Base-by-base conservation (phyloP, 495 filamentous ascomycete species). In the Haplographium delicatum region DNA sequence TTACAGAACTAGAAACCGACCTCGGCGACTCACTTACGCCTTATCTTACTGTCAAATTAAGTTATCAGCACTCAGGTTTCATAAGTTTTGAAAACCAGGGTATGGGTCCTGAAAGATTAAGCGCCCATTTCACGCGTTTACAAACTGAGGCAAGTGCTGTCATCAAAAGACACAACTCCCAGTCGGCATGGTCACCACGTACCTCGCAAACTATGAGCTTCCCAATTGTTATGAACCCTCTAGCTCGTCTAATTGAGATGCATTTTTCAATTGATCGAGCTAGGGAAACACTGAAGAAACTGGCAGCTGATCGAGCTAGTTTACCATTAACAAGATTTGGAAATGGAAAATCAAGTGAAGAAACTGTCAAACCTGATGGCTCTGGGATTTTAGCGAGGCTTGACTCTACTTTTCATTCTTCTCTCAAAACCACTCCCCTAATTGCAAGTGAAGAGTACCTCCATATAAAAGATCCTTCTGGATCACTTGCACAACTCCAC, bases 1-100 rank as follows among this genome's bases (percentile, higher is more conserved):
- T 80, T 1, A 65, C 73, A 24, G 71, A 76, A 42, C 62, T 80
- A 15, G 72, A 79, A 43, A 60, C 56, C 20, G 65, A 74, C 30
- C 62, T 80, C 3, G 73, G 74, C n/a, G 60, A 62, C 28, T 58
- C 59, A 7, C 48, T 48, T 37, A 65, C 56, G 1, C 58, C 69
- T 20, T 78, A 73, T 46, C 37, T 77, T n/a, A 66, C 64, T n/a
- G 63, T 77, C 16, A 60, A 66, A 15, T 30, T 80, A 4, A 62
- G 54, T 4, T 80, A 78, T 40, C 62, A 64, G 1, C 73, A 79
- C 53, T 75, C 76, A 0, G 74, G 61, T 1, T 78, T 79, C 41
- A 65, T 67, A 10, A 48, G 57, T 44, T 22, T 48, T 3, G 30
- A 26, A 30, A 56, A 4, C 18, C 2, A 28, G 7, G 15, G 30